Evolutionary conservation across 2,329 filamentous ascomycete species (phyloP), one percentile per base, ranked within the genome.

Genomic region (Mycogone perniciosa): DNA sequence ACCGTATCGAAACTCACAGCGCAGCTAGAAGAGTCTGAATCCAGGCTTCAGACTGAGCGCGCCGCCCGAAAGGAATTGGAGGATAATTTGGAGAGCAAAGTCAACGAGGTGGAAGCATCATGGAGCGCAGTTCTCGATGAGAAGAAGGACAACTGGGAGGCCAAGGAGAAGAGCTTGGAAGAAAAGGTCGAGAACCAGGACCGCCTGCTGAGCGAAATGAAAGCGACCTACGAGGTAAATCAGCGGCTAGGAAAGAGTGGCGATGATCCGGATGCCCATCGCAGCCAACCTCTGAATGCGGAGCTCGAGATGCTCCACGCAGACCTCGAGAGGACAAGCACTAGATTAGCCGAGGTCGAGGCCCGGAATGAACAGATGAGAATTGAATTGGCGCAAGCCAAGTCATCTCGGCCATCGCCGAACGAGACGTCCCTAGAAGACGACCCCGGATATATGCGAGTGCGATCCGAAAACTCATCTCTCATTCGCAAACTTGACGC

Each of bases 101-200:
- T 95, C 52, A 95, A 91, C 69, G 91, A 96, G 57, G 85, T 97
- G 2, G 90, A 97, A 69, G 74, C 81, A 10, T 93, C 89, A 3
- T 99, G 93, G 92, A 80, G 82, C 9, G 90, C 89, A 27, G 91
- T 96, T 4, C 68, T 99, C 46, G 84, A 88, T 51, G 93, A 99
- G 75, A 96, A 96, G 71, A 86, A 89, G 61, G 89, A 92, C 67
- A 99, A 99, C 64, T 99, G 93, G 93, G 84, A 87, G 48, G 85
- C 92, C 7, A 96, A 95, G 65, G 93, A 99, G 72, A 88, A 88
- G 71, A 84, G 81, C 30, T 71, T 96, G 53, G 90, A 96, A 63
- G 92, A 97, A 60, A 97, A 96, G 71, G 77, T 95, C 3, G 92
- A 96, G 67, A 95, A 86, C 60, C 92, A 99, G 65, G 93, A 99